Percentiles rank a stretch among this genome's conserved stretches.
phyloP scores from a whole-genome alignment of 2,329 filamentous ascomycete genomes.

The Fusarium torreyae region DNA sequence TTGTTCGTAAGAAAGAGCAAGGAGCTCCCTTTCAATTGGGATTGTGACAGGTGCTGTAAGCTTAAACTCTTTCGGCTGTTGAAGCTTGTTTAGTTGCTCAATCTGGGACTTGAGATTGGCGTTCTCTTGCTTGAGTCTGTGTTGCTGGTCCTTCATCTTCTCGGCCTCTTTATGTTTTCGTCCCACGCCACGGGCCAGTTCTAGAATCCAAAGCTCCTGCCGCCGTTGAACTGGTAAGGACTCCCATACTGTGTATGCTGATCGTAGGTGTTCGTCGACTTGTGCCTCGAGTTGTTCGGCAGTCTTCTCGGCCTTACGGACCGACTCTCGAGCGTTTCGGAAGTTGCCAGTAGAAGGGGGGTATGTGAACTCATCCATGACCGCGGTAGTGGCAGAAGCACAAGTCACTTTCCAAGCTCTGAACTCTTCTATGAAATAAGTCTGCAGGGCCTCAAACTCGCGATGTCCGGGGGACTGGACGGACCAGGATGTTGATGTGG shows the following conservation, averaged over 20 bases:
- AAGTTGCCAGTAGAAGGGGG: slow-evolving; percentile 59
- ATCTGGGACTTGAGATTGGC: slow-evolving; percentile 70
- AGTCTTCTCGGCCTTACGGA: slow-evolving; percentile 64
- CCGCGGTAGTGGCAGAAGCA: slow-evolving; percentile 64
- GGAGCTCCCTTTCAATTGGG: slow-evolving; percentile 64
- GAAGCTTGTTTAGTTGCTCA: slow-evolving; percentile 70
- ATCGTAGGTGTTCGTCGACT: slow-evolving; percentile 81
- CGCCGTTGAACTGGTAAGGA: slow-evolving; percentile 70
- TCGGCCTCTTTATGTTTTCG: slow-evolving; percentile 70
- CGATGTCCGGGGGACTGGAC: slow-evolving; percentile 80
- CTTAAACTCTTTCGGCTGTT: slow-evolving; percentile 73
- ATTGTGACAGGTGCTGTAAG: slow-evolving; percentile 67
- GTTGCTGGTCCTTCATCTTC: slow-evolving; percentile 65
- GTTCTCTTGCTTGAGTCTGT: slow-evolving; percentile 69
- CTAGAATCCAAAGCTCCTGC: slow-evolving; percentile 73
- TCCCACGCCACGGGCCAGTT: slow-evolving; percentile 72
- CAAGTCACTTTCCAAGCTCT: slow-evolving; percentile 73
- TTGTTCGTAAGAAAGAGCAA: slow-evolving; percentile 64
- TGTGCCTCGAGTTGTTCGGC: slow-evolving; percentile 77
- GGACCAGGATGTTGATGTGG: slow-evolving; percentile 85
- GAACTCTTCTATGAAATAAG: slow-evolving; percentile 78
- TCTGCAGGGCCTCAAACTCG: slow-evolving; percentile 80
- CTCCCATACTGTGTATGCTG: slow-evolving; percentile 84
- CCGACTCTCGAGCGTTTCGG: slow-evolving; percentile 62
- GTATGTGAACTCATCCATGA: slow-evolving; percentile 67